Evolutionary conservation across 1,284 basidiomycete genomes (phyloP).

Genomic region (Puccinia polysora): DNA sequence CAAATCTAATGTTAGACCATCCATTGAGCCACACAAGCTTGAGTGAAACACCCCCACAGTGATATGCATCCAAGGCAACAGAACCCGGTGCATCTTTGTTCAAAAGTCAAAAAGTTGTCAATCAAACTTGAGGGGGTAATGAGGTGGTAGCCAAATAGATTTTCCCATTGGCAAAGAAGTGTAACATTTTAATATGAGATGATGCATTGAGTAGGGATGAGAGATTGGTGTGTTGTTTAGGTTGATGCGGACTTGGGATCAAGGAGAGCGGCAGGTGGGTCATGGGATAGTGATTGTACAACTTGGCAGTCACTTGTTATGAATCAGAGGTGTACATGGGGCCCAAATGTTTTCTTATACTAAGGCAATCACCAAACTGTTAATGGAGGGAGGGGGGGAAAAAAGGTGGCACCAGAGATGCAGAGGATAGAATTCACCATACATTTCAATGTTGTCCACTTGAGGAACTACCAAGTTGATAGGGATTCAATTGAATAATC

Average conservation of each 20-base stretch:
- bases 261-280: constrained; percentile 4
- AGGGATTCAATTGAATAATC: not conserved
- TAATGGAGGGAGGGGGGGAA: not conserved
- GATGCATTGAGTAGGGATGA: constrained; percentile 4
- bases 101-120: constrained; percentile 2
- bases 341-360: too few relatives aligned
- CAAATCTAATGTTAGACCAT: not conserved
- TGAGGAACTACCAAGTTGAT: not conserved
- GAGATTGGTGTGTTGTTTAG: too few relatives aligned
- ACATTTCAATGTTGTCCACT: constrained; percentile 15
- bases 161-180: constrained; percentile 10
- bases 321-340: not conserved
- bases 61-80: not conserved
- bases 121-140: not conserved
- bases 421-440: too few relatives aligned
- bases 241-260: not conserved
- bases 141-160: constrained; percentile 6
- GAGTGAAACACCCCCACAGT: not conserved
- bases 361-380: not conserved
- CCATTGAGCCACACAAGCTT: not conserved
- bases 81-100: too few relatives aligned
- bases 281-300: not conserved
- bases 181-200: constrained; percentile 1
- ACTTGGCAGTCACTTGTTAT: too few relatives aligned
- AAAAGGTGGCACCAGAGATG: not conserved